These are phyloP conservation scores for Fraxinus angustifolia DNA, from an alignment of 305 asterid species.

Conservation along the genomic window DNA sequence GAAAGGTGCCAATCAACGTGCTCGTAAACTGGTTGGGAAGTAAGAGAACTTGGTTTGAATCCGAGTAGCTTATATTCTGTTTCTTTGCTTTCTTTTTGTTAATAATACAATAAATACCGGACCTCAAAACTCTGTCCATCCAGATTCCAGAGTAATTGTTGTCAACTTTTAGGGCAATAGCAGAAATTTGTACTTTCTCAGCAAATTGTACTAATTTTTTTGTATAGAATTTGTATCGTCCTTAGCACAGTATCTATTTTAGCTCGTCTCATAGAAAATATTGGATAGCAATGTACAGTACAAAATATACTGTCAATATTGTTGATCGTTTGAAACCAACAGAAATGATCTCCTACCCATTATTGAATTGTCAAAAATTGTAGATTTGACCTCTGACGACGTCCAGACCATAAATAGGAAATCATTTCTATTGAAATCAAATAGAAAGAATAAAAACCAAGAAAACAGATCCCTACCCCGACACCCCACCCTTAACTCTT, in stretches of 20 bases:
- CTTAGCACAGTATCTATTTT: not conserved
- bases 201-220: not conserved
- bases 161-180: not conserved
- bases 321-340: not conserved
- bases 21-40: constrained; percentile 51
- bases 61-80: not conserved
- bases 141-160: not conserved
- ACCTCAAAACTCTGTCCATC: not conserved
- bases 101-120: not conserved
- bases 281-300: not conserved
- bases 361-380: too few relatives aligned
- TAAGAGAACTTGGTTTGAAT: constrained; percentile 23
- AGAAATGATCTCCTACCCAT: too few relatives aligned
- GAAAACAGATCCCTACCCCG: not conserved
- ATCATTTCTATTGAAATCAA: not conserved
- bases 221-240: not conserved
- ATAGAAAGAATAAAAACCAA: not conserved
- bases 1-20: constrained; percentile 80
- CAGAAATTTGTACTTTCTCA: not conserved
- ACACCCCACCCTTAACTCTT: too few relatives aligned
- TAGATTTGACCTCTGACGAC: too few relatives aligned
- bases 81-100: not conserved
- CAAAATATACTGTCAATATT: not conserved
- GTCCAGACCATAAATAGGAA: too few relatives aligned
- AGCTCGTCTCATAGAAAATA: not conserved